Percentiles rank a stretch among this genome's conserved stretches.
Conservation (phyloP, 441 rosid genomes). For the Mallotus repandus region DNA sequence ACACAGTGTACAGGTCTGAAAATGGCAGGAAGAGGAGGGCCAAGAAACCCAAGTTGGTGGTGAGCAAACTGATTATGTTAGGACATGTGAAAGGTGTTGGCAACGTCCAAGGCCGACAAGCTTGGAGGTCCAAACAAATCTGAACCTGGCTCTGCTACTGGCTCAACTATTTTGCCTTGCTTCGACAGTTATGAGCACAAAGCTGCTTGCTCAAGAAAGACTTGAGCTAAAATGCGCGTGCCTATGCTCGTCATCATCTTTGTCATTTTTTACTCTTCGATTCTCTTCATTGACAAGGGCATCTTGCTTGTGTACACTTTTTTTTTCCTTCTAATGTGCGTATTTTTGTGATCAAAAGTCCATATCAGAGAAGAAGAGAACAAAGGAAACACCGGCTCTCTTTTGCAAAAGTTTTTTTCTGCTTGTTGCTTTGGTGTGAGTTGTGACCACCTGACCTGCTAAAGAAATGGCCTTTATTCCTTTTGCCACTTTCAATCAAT, state of each 20-base stretch:
- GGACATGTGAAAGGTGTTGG: slow-evolving; percentile 27
- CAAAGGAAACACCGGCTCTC: slow-evolving; percentile 25
- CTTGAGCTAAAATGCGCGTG: slow-evolving; percentile 39
- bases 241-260: slow-evolving; percentile 37
- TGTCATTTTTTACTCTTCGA: slow-evolving; percentile 21
- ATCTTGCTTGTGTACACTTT: slow-evolving; percentile 8
- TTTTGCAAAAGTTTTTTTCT: slow-evolving; percentile 24
- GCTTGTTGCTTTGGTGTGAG: slow-evolving; percentile 25
- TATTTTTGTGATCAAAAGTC: slow-evolving; percentile 18
- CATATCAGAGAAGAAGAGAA: slow-evolving; percentile 13
- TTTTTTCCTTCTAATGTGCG: neutral
- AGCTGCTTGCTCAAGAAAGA: slow-evolving; percentile 23
- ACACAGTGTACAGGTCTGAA: neutral
- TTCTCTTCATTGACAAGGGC: slow-evolving; percentile 11
- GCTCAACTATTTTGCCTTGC: slow-evolving; percentile 9
- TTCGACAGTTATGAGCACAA: slow-evolving; percentile 22
- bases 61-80: slow-evolving; percentile 24
- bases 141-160: neutral
- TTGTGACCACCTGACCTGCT: slow-evolving; percentile 16
- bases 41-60: neutral
- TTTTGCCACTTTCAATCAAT: slow-evolving; percentile 34
- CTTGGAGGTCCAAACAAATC: slow-evolving; percentile 30
- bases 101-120: slow-evolving; percentile 47
- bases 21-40: neutral
- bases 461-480: slow-evolving; percentile 53